phyloP scores from a whole-genome alignment of 2,329 filamentous ascomycete genomes.

The Cryphonectria japonica region DNA sequence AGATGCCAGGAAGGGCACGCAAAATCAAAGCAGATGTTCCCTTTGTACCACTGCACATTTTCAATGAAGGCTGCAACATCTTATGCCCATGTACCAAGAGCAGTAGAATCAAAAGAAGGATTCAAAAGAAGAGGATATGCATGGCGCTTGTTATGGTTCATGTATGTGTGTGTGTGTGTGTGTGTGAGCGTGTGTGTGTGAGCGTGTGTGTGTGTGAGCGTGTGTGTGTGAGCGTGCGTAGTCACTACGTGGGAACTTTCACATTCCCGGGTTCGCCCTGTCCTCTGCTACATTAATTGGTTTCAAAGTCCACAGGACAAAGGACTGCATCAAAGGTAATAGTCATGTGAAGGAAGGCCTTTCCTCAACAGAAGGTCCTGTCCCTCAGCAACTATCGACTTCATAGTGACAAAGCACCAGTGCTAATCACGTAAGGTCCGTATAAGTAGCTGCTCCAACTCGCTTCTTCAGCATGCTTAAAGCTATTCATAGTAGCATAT shows the following conservation, averaged over 20 bases:
- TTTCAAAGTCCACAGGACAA: not conserved
- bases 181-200: no score
- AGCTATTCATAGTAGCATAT: not conserved
- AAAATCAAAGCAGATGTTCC: conserved; percentile 36
- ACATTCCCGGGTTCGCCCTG: not conserved
- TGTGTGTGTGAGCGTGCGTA: not conserved
- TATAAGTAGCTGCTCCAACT: not conserved
- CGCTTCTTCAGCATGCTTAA: not conserved
- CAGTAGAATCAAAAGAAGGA: conserved; percentile 22
- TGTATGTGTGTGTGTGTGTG: not conserved
- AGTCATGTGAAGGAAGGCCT: no score
- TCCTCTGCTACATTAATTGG: not conserved
- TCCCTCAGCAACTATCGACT: not conserved
- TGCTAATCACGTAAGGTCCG: not conserved
- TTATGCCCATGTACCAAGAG: conserved; percentile 27
- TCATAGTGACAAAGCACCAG: not conserved
- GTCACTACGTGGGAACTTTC: not conserved
- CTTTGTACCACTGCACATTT: conserved; percentile 28
- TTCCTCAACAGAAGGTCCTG: no score
- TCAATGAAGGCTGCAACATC: conserved; percentile 18
- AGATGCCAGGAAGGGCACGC: conserved; percentile 32
- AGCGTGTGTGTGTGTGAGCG: no score
- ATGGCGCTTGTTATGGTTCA: not conserved
- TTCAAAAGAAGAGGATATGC: conserved; percentile 38
- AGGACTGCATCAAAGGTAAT: not conserved